Evolutionary conservation across 2,329 filamentous ascomycete genomes (phyloP), one percentile per base, ranked within the genome.

Genomic region (Colletotrichum cuscutae): DNA sequence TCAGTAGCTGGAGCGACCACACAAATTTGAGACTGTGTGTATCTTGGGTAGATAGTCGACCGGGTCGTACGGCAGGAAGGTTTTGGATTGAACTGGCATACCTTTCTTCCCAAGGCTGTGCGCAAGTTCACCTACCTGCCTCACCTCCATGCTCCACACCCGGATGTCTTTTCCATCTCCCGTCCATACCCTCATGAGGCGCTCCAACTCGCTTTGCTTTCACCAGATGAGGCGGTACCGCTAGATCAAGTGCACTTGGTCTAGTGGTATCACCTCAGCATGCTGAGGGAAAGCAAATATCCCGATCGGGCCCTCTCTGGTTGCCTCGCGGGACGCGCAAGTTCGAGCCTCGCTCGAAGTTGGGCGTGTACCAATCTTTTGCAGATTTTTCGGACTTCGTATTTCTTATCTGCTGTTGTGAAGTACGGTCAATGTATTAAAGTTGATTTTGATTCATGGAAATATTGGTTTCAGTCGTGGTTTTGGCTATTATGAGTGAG

Each of bases 311-410:
- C 46, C 26, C 61, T 53, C 46, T 37, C 49, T 64, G 61, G 61
- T 64, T 64, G 52, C 30, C 61, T 7, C 61, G 61, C 61, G 61
- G 22, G 61, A 64, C 61, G 46, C 61, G 61, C 61, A 64, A 8
- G 61, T 64, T 54, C 46, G n/a, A 64, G 11, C 37, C 19, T 42
- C 5, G n/a, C n/a, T 11, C 4, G 60, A 7, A 0, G 5, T 37
- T 64, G 61, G 61, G 61, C 61, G 46, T 64, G 61, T 64, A 54
- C 13, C n/a, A 26, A 26, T 64, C 15, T 63, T 46, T 30, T n/a
- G 7, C 19, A 30, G 12, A 26, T 53, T 49, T 49, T 49, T 22
- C 2, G 19, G n/a, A 22, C 15, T 49, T 9, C 42, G 0, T 22
- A 11, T 49, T 49, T 49, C 8, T 11, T 9, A 1, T 11, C 42